Base-by-base conservation (phyloP, 1,284 basidiomycete genomes). In the Puccinia sorghi region DNA sequence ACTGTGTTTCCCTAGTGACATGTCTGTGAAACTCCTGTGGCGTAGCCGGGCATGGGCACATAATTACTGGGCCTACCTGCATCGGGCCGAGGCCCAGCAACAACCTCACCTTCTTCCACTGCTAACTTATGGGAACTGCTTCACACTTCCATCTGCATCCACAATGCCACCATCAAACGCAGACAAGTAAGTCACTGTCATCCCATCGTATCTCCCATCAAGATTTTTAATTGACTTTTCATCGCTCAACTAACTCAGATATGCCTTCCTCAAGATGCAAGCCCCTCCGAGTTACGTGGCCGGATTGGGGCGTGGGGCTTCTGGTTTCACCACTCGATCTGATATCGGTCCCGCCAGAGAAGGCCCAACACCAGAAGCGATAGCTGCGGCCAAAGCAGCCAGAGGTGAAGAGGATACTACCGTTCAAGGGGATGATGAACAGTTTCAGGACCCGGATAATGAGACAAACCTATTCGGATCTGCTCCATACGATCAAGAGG, bases 321-420 rank as follows among this genome's bases (percentile, higher is more conserved):
- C 94, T 72, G 97, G 96, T 80, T 99, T 99, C 86, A 99, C 96
- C 0, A 99, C 95, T 9, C 92, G 96, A 73, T 97, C 94, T 66
- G 96, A 99, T 89, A 99, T 99, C 81, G 96, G 96, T 84, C 97
- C 96, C 66, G 96, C 96, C 4, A 89, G 97, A 84, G 94, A 97
- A 84, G 93, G 93, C 0, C 93, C 94, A 0, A 92, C 92, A 17
- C 93, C 93, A 41, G 80, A 82, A 71, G 81, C 80, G 27, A 72
- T 71, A 17, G 80, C 78, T 25, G 81, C 72, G 20, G 69, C 67
- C 8, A 70, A 70, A 0, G 91, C 93, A 84, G 90, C 90, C 3
- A 78, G 71, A 88, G 87, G 81, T 89, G 93, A 73, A 93, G 93
- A 25, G 41, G 93, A 96, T 86, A 93, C 94, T 81, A 86, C 89